phyloP scores from a whole-genome alignment of 441 rosid genomes.

The Bocquillonia castaneifolia region DNA sequence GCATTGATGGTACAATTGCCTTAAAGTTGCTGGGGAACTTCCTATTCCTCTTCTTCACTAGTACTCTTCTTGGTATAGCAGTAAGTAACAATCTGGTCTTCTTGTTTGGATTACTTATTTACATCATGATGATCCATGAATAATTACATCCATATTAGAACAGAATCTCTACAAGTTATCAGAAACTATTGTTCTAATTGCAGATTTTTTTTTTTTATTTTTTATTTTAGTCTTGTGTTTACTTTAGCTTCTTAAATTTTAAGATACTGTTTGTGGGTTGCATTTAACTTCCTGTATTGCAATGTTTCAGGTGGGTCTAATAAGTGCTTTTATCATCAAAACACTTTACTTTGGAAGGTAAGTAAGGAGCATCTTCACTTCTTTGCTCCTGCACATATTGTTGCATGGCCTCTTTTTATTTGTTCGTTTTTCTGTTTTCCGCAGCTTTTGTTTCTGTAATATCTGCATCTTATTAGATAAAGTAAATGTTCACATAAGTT shows the following conservation, averaged over 20 bases:
- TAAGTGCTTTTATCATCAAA: constrained; percentile 68
- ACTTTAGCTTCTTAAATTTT: no score
- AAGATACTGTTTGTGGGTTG: background rate
- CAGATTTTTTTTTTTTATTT: no score
- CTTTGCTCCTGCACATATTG: constrained; percentile 8
- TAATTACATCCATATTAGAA: background rate
- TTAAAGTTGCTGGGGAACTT: constrained; percentile 52
- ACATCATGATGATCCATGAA: background rate
- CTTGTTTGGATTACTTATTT: background rate
- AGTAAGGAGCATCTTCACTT: background rate
- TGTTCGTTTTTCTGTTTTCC: constrained; percentile 1
- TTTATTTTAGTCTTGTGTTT: no score
- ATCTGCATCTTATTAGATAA: no score
- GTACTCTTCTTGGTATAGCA: constrained; percentile 53
- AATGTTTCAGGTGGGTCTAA: constrained; percentile 51
- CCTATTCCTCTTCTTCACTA: constrained; percentile 61
- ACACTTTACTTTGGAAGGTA: constrained; percentile 72
- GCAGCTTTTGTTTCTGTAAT: no score
- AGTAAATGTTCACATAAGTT: no score
- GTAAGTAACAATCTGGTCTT: constrained; percentile 38
- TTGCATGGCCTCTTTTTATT: no score
- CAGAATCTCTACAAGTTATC: background rate
- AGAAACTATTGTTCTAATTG: background rate
- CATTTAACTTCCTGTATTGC: constrained; percentile 17
- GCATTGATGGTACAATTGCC: constrained; percentile 32